phyloP scores from a whole-genome alignment of 129 eudicot genomes.

The Lonicera japonica region DNA sequence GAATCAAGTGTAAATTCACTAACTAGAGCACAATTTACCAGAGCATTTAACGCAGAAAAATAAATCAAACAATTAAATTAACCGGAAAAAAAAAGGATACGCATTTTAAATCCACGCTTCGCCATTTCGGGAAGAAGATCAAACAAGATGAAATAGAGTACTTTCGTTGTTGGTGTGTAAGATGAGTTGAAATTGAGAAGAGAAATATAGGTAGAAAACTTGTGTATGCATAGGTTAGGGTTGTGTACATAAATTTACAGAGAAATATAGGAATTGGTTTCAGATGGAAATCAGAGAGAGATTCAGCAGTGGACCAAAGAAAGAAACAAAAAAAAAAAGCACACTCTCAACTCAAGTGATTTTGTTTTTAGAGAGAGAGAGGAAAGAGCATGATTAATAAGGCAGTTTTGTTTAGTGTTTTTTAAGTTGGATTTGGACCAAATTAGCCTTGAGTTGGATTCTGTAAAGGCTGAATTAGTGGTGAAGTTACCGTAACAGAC shows the following conservation, averaged over 20 bases:
- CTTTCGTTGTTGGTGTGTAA: neutral
- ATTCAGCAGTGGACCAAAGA: constrained; percentile 13
- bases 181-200: neutral
- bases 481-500: no score
- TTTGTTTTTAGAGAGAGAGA: neutral
- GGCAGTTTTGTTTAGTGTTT: neutral
- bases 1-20: neutral
- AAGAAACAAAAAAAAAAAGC: neutral
- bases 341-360: neutral
- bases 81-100: constrained; percentile 62
- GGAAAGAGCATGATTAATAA: neutral
- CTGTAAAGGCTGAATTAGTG: neutral
- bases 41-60: neutral
- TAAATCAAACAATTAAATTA: no score
- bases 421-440: neutral
- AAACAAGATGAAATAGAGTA: constrained; percentile 16
- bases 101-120: constrained; percentile 75
- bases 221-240: constrained; percentile 6
- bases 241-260: neutral
- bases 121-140: constrained; percentile 24
- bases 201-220: neutral
- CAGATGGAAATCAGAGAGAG: constrained; percentile 7
- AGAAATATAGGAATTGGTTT: constrained; percentile 10
- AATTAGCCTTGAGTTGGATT: neutral
- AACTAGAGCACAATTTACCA: neutral